phyloP scores from a whole-genome alignment of 108 stramenopile species.

The Licmophora abbreviata region DNA sequence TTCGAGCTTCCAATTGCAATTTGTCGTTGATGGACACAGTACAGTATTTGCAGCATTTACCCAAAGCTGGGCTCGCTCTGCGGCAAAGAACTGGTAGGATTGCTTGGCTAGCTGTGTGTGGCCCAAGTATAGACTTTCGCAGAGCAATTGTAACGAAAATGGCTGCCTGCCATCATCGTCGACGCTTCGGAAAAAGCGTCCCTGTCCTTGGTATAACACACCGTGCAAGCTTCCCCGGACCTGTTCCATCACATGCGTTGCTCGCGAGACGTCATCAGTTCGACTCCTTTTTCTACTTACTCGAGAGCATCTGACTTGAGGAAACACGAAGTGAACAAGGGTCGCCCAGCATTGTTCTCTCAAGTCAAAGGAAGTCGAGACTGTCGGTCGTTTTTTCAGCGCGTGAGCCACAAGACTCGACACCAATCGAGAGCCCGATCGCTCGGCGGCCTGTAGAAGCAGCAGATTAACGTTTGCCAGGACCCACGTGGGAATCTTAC shows the following conservation, averaged over 20 bases:
- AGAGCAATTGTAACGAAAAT: not conserved
- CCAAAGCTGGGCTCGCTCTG: conserved; percentile 8
- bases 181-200: not conserved
- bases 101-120: not conserved
- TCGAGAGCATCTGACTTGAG: too few species aligned
- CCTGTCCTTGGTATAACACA: not conserved
- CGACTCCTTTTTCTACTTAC: too few species aligned
- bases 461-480: not conserved
- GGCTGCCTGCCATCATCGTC: too few species aligned
- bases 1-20: not conserved
- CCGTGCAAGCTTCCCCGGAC: not conserved
- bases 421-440: not conserved
- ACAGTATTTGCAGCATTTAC: not conserved
- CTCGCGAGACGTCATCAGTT: too few species aligned
- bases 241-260: not conserved
- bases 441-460: conserved; percentile 2
- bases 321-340: not conserved
- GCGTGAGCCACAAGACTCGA: conserved; percentile 1
- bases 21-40: not conserved
- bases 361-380: conserved; percentile 1
- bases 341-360: not conserved
- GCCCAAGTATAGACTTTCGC: conserved; percentile 1
- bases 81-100: not conserved
- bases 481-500: conserved; percentile 1
- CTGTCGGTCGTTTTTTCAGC: not conserved